Base-by-base conservation (phyloP, 345 rosid genomes). In the Barbarea vulgaris region DNA sequence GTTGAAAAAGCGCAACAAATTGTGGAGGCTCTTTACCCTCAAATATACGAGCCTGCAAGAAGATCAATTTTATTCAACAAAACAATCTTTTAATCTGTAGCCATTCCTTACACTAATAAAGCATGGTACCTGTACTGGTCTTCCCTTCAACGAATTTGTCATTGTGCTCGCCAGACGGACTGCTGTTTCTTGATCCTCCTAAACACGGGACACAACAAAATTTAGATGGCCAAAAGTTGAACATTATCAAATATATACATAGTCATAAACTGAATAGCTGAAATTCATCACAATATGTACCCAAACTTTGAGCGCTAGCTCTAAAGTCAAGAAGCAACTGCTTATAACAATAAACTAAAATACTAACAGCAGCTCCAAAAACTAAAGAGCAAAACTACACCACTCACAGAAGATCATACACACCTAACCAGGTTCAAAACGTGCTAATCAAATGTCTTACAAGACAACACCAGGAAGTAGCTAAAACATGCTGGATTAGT, bases 1-100 rank as follows among this genome's bases (percentile, higher is more conserved):
- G 97, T 73, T 89, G 96, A 77, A 93, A 93, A 62, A 96, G 91
- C 15, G 99, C 93, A 73, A 93, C 47, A 67, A 96, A 93, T 36
- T 96, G 99, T 15, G 97, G 95, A 54, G 98, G 97, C 83, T 96
- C 99, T 82, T 88, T 96, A 64, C 89, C 97, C 86, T 96, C 91
- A 73, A 80, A 91, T 74, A 96, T 83, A 57, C 87, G 87, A 68
- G 91, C 96, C 99, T 96, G 85, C 55, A 77, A 74, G 76, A 77
- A 76, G 57, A 69, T 73, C 36, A 46, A 37, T 62, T 62, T 77
- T 65, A 65, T n/a, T 17, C 60, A 71, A 46, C 36, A 70, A 56
- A 71, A 46, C 36, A 70, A 56, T 48, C 28, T 64, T 57, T 52
- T 3, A n/a, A n/a, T n/a, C 15, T 51, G 46, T 22, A 17, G 33